Percentiles rank a stretch among this genome's conserved stretches.
phyloP scores from a whole-genome alignment of 116 monocot species.

The Trichopus zeylanicus region DNA sequence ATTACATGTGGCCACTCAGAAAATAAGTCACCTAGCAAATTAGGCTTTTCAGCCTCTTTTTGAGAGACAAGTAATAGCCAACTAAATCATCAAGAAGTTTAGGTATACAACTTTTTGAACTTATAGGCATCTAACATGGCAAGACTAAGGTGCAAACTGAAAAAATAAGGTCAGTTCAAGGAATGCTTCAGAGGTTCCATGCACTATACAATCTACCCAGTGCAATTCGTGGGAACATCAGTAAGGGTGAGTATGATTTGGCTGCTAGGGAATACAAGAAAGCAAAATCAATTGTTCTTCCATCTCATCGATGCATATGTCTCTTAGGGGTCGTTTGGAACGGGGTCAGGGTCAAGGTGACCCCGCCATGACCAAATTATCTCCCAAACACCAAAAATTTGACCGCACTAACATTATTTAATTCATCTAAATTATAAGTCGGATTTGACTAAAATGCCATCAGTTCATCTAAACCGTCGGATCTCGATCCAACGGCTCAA shows the following conservation, averaged over 20 bases:
- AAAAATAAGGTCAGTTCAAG: conserved; percentile 99
- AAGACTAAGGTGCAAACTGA: conserved; percentile 85
- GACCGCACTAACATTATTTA: too few relatives aligned
- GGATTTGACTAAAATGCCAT: too few relatives aligned
- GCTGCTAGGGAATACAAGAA: conserved; percentile 98
- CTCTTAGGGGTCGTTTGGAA: too few relatives aligned
- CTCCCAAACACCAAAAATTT: too few relatives aligned
- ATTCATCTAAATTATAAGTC: too few relatives aligned
- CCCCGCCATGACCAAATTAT: too few relatives aligned
- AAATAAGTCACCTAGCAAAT: conserved; percentile 66
- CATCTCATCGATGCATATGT: conserved; percentile 81
- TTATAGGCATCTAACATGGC: conserved; percentile 8
- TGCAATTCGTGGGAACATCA: conserved; percentile 80
- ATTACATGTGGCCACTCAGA: conserved; percentile 65
- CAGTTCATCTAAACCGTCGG: too few relatives aligned
- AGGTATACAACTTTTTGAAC: not conserved
- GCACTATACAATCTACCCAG: conserved; percentile 96
- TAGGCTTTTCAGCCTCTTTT: conserved; percentile 95
- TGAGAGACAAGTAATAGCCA: conserved; percentile 75
- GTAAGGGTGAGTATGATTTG: conserved; percentile 94
- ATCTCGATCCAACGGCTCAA: too few relatives aligned
- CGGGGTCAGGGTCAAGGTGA: too few relatives aligned
- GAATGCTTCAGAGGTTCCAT: conserved; percentile 97
- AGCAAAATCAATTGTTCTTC: conserved; percentile 99
- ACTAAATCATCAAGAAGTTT: not conserved